Evolutionary conservation across 1,139 yeast genomes (phyloP), one percentile per base, ranked within the genome.

Genomic region (Pichia sp.): DNA sequence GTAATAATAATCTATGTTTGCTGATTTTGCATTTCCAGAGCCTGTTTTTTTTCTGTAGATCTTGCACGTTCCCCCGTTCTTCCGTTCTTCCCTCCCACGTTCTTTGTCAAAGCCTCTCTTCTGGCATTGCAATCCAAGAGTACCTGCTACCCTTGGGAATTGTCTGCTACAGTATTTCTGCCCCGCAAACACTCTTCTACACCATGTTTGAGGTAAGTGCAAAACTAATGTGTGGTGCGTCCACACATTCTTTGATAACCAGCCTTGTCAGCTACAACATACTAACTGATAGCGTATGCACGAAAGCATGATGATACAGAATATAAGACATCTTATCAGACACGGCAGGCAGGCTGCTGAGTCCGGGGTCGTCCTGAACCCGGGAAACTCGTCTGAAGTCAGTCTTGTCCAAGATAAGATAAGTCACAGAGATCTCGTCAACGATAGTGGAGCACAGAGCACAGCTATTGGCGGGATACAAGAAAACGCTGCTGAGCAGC

Each of bases 241-340:
- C 36, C 36, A 31, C 16, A 31, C 36, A 2, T 12, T 6, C 7
- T n/a, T 31, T 31, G 36, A n/a, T 31, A 31, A n/a, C 7, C 28
- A 6, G 6, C 28, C 9, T 25, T 25, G 28, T 9, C 39, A 18
- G 4, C 10, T 10, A 10, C 34, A 13, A n/a, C 19, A 26, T 44
- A 39, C 39, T 26, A 48, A 41, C 45, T n/a, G n/a, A n/a, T n/a
- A n/a, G n/a, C n/a, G n/a, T n/a, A n/a, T n/a, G n/a, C n/a, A n/a
- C n/a, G n/a, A n/a, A n/a, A 26, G 30, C 30, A 26, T 26, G 36
- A 31, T 39, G 16, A 22, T 26, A n/a, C 23, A 55, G 75, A 86
- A 86, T 65, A 72, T 87, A 55, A 84, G 83, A 68, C 88, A 89
- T 60, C 85, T 87, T 65, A 87, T 87, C 55, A 82, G 95, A 62